Base-by-base conservation (phyloP, 2,329 filamentous ascomycete genomes). In the Hymenoscyphus infarciens region DNA sequence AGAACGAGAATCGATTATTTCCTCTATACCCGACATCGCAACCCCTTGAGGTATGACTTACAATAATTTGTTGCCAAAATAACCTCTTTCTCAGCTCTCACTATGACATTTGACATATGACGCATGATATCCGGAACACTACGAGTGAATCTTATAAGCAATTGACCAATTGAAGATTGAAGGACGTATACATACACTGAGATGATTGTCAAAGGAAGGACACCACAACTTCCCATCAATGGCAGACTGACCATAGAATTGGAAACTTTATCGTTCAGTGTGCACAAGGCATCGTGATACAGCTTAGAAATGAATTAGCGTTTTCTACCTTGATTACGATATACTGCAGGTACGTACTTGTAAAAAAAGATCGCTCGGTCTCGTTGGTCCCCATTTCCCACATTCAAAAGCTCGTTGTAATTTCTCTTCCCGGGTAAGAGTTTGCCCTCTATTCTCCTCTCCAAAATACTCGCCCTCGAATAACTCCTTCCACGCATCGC, bases 41-140 rank as follows among this genome's bases (percentile, higher is more conserved):
- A 11, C 22, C 19, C 19, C 22, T 5, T 35, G 19, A 53, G 15
- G 35, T 38, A 29, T 31, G 7, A 55, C 58, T 38, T 60, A 60
- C 58, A 72, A 70, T 86, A 91, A 69, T 91, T 92, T 0, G 90
- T 93, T 0, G 87, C 87, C 10, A 93, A 77, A 61, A 90, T 86
- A 0, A 94, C 85, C 69, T 94, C 90, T 38, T 82, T 82, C 69
- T 91, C 81, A 0, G 90, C 90, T 3, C 87, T 81, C 2, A 83
- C 89, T 38, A 94, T 93, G 22, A 91, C 78, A 68, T 93, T 92
- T 1, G 88, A 85, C 77, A 91, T 89, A 73, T 92, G 89, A 0
- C 88, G 81, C 64, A 83, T 84, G 25, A 92, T 83, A 71, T 92
- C 89, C 0, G 86, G 86, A 33, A 90, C 75, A 0, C 79, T 78